Evolutionary conservation across 768 basidiomycete species (phyloP).

Genomic region (Inosperma sp.): DNA sequence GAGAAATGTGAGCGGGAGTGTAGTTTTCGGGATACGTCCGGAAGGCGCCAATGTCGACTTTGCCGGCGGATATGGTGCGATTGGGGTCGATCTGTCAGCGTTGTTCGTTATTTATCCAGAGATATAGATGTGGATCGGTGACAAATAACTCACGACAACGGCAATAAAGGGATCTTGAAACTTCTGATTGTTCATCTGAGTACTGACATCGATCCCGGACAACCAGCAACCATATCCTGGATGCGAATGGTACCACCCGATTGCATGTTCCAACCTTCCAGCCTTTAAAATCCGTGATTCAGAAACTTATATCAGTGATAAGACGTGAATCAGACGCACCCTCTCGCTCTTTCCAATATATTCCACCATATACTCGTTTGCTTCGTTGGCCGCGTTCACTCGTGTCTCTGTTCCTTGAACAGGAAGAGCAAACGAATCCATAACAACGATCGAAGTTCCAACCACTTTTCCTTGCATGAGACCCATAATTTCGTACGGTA

Average conservation of each 20-base stretch:
- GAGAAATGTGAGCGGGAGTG: conserved; percentile 64
- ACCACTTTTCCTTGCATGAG: conserved; percentile 97
- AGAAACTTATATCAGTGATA: not conserved
- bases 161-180: conserved; percentile 97
- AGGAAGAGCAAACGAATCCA: conserved; percentile 96
- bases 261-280: conserved; percentile 77
- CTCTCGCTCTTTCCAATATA: conserved; percentile 79
- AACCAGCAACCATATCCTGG: conserved; percentile 99
- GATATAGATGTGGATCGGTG: not conserved
- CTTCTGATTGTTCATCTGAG: conserved; percentile 92
- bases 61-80: conserved; percentile 95
- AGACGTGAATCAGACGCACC: conserved; percentile 37
- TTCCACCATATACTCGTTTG: conserved; percentile 98
- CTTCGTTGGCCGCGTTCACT: conserved; percentile 93
- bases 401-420: conserved; percentile 98
- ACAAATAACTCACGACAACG: conserved; percentile 69
- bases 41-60: conserved; percentile 99
- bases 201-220: conserved; percentile 97
- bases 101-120: not conserved
- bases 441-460: conserved; percentile 72
- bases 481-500: conserved; percentile 98
- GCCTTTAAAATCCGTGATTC: conserved; percentile 43
- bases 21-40: conserved; percentile 95
- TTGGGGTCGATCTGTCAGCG: conserved; percentile 85
- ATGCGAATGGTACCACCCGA: conserved; percentile 99